Evolutionary conservation across 257 asterid species (phyloP), one percentile per base, ranked within the genome.

Genomic region (Echium plantagineum): DNA sequence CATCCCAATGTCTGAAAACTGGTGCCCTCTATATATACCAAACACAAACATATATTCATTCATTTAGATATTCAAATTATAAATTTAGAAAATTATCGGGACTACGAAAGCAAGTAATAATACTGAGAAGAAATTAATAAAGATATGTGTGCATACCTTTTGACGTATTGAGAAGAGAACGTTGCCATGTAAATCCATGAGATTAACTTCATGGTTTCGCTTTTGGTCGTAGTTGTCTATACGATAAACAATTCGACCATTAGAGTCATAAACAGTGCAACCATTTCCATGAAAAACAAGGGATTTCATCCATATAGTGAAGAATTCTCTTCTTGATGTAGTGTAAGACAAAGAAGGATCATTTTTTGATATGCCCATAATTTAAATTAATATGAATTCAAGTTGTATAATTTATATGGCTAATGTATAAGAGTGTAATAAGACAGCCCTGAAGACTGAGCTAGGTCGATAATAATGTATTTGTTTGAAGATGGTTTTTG

Each of bases 221-320:
- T 71, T 81, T 30, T 62, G 52, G 57, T 70, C 76, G 53, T 86
- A 86, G 52, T 84, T 86, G 59, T 86, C 94, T 9, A 84, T 81
- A 1, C 95, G 80, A 65, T 78, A 80, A 5, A 77, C 71, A 38
- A 83, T 68, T 1, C 65, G 46, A 2, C 95, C 88, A 13, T 75
- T 55, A 1, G 86, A 73, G 47, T 75, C 74, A 60, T 59, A 86
- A 58, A 82, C 87, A 0, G 87, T 71, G 72, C 88, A 86, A 0
- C 94, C 94, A 66, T 82, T 74, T 65, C 90, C 75, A 19, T 80
- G 75, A 63, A 74, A 66, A 46, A 86, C 80, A 4, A 86, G 83
- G 7, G 95, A 86, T 63, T 81, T 86, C 94, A 84, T 76, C 95
- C 86, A 84, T 57, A 86, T 47, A 0, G 94, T 86, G 59, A 80